Evolutionary conservation across 2,329 filamentous ascomycete species (phyloP).

Genomic region (Cryphonectria naterciae): DNA sequence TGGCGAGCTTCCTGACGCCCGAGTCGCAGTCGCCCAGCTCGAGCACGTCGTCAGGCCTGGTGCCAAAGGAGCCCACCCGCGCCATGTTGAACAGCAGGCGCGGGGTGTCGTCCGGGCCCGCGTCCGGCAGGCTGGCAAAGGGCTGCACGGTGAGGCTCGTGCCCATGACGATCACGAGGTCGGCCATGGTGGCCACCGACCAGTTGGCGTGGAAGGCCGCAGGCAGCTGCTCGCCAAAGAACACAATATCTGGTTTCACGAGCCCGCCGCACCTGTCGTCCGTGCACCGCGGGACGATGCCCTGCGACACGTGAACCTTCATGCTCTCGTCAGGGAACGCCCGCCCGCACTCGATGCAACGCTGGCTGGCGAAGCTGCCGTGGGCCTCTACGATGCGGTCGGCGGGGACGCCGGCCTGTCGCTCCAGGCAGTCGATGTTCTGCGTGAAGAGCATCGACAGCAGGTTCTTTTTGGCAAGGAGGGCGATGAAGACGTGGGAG

Average conservation of each 20-base stretch:
- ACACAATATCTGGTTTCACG: slow-evolving; percentile 94
- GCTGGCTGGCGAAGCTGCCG: slow-evolving; percentile 89
- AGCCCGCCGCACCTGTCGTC: slow-evolving; percentile 69
- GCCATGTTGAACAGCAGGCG: slow-evolving; percentile 88
- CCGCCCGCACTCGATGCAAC: slow-evolving; percentile 84
- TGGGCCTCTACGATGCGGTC: slow-evolving; percentile 91
- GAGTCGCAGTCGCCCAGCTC: slow-evolving; percentile 81
- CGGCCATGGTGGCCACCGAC: slow-evolving; percentile 49
- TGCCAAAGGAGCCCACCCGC: slow-evolving; percentile 77
- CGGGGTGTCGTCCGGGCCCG: slow-evolving; percentile 66
- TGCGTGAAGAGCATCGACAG: slow-evolving; percentile 91
- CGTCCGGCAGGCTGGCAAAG: slow-evolving; percentile 78
- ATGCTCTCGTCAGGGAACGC: slow-evolving; percentile 76
- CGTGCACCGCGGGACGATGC: slow-evolving; percentile 72
- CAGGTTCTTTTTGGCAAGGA: slow-evolving; percentile 78
- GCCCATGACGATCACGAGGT: slow-evolving; percentile 61
- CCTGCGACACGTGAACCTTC: slow-evolving; percentile 67
- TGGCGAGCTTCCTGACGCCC: slow-evolving; percentile 77
- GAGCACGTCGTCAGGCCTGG: slow-evolving; percentile 80
- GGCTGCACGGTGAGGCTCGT: slow-evolving; percentile 88
- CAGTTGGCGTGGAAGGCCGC: slow-evolving; percentile 64
- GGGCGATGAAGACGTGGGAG: slow-evolving; percentile 83
- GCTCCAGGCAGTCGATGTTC: slow-evolving; percentile 95
- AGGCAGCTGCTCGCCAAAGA: slow-evolving; percentile 75
- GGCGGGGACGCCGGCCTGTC: slow-evolving; percentile 78